Evolutionary conservation across 2,329 filamentous ascomycete genomes (phyloP), one percentile per base, ranked within the genome.

Genomic region (Xylaria sp.): DNA sequence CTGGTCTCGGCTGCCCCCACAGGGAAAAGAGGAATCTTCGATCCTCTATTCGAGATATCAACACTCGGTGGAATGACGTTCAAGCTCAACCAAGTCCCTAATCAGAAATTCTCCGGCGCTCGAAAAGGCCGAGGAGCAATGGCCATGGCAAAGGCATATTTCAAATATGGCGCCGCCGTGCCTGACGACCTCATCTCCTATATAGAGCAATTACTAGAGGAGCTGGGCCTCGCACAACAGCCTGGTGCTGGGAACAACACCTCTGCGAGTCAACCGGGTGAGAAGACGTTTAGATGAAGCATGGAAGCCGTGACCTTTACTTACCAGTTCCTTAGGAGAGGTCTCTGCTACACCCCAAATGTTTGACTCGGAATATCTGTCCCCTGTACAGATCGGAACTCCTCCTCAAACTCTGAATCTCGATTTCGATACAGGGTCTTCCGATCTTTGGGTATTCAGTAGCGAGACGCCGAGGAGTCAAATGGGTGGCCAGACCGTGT

Each of bases 391-490:
- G 55, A 80, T 80, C 36, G 79, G 79, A 10, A 80, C 80, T 6
- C 82, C 82, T 9, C 76, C 80, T 4, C 80, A 84, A 71, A 81
- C 78, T 0, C 74, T 84, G 56, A 78, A 80, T 41, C 72, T 84
- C 57, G 79, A 83, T 70, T 82, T 84, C 55, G 82, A 84, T 65
- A 84, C 83, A 1, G 83, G 82, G 0, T 84, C 82, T 2, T 80
- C 81, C 12, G 82, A 85, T 64, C 76, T 84, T 28, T 84, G 83
- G 83, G 83, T 85, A 0, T 84, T 84, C 71, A 83, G 81, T 63
- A 75, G 75, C 36, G 73, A 80, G 66, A 79, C 78, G 1, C 73
- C 77, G 15, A 43, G 60, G 30, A 72, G 63, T 20, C 75, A 81
- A 32, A 74, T 81, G 12, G 76, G 76, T 18, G 81, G 80, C 0